Percentiles rank a stretch among this genome's conserved stretches.
Evolutionary conservation across 345 rosid species (phyloP).

Genomic region (Acer campestre): DNA sequence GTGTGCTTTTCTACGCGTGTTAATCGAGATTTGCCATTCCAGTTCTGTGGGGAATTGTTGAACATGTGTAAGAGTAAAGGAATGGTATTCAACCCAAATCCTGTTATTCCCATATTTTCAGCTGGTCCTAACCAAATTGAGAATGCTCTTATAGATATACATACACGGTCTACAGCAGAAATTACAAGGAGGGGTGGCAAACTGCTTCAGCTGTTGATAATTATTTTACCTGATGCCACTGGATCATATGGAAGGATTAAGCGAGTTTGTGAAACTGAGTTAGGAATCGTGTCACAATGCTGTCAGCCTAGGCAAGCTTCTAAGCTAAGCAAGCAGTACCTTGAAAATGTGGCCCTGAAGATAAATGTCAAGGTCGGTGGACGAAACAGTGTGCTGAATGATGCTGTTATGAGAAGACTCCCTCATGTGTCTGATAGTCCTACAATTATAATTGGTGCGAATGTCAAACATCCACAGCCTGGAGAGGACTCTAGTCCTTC

Average conservation of each 20-base stretch:
- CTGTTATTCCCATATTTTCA: conserved; percentile 37
- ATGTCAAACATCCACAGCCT: conserved; percentile 76
- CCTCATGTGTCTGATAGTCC: conserved; percentile 57
- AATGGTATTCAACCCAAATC: conserved; percentile 60
- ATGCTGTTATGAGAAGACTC: conserved; percentile 52
- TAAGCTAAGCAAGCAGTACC: conserved; percentile 49
- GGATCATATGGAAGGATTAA: conserved; percentile 75
- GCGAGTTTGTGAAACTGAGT: conserved; percentile 67
- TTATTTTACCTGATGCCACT: conserved; percentile 61
- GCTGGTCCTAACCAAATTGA: conserved; percentile 46
- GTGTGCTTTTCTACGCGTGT: conserved; percentile 45
- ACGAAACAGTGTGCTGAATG: conserved; percentile 60
- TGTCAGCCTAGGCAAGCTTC: conserved; percentile 53
- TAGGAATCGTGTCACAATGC: conserved; percentile 82
- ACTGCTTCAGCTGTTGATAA: conserved; percentile 56
- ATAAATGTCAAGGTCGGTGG: conserved; percentile 93
- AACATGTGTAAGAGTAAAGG: conserved; percentile 70
- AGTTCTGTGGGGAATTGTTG: conserved; percentile 49
- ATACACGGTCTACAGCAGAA: conserved; percentile 18
- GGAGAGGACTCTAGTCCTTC: conserved; percentile 82
- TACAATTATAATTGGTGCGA: conserved; percentile 82
- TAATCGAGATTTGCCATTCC: conserved; percentile 16
- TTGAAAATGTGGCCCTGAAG: conserved; percentile 68
- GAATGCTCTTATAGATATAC: conserved; percentile 43
- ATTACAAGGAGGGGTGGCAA: conserved; percentile 15